Base-by-base conservation (phyloP, 176 grass and related monocot genomes). In the Musa itinerans region DNA sequence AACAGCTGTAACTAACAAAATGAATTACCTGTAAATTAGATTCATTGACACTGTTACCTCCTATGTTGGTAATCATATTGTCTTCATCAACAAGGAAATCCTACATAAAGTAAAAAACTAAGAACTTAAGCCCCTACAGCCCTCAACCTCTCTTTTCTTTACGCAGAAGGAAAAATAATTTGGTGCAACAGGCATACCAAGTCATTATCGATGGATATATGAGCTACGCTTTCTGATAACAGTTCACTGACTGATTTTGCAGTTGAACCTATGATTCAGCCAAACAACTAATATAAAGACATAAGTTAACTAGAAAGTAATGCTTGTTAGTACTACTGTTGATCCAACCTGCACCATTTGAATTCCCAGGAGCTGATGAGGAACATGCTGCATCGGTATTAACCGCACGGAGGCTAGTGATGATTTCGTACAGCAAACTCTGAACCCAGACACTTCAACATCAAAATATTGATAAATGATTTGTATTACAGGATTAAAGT, bases 171-270 rank as follows among this genome's bases (percentile, higher is more conserved):
- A 68, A 23, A 20, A 72, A 78, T 25, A 7, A 76, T 49, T 16
- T 22, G 68, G 69, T 21, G 53, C 22, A 49, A 53, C 69, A 50
- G 13, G 78, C 90, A 80, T 89, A 99, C 96, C 85, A 95, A 81
- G 68, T 92, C 89, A 83, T 89, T 89, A 52, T 83, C 86, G 80
- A 89, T 74, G 4, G 96, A 87, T 15, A 95, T 73, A 52, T 92
- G 84, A 79, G 89, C 81, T 77, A 92, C 86, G 74, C 91, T 95
- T 84, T 99, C 96, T 24, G 96, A 82, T 76, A 99, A 69, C 85
- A 99, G 86, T 79, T 99, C 88, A 70, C 94, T 86, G 56, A 99
- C 91, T 81, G 96, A 99, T 86, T 99, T 99, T 83, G 91, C 84
- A 77, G 91, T 83, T 83, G 81, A 86, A 78, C 80, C 83, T 85